Conservation (phyloP, 805 yeast species). For the Pichia cabralensis region DNA sequence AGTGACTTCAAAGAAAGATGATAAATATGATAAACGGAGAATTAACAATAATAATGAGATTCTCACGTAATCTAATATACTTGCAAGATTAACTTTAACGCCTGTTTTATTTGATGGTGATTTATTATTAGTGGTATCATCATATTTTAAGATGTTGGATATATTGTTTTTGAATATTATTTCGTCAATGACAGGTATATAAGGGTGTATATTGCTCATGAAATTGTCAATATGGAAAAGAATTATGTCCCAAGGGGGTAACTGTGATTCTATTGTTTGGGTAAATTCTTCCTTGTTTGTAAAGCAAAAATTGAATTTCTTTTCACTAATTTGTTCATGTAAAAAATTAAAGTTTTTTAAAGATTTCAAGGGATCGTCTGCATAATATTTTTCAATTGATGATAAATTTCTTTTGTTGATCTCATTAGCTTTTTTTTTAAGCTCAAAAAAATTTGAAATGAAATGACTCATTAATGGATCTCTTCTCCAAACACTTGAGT, state of each 20-base stretch:
- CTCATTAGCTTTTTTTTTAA: too few relatives aligned
- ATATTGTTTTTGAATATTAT: constrained; percentile 25
- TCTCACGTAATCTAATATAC: constrained; percentile 16
- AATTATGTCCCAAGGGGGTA: too few relatives aligned
- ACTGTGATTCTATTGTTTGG: too few relatives aligned
- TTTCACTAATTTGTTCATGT: neutral
- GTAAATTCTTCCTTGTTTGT: too few relatives aligned
- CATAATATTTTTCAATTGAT: too few relatives aligned
- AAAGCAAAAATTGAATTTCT: too few relatives aligned
- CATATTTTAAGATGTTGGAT: constrained; percentile 23
- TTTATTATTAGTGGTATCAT: constrained; percentile 1
- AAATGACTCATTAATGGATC: constrained; percentile 14
- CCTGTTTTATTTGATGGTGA: too few relatives aligned
- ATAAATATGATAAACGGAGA: constrained; percentile 21
- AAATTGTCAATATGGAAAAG: constrained; percentile 30
- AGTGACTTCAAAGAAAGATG: too few relatives aligned
- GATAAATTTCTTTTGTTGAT: constrained; percentile 3
- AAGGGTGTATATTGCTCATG: constrained; percentile 33
- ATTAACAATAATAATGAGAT: constrained; percentile 21
- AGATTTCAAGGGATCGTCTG: too few relatives aligned
- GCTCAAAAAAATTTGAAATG: constrained; percentile 4
- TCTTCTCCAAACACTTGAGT: constrained; percentile 9
- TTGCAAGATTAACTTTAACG: constrained; percentile 3
- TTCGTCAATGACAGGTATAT: constrained; percentile 39
- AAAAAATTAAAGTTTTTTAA: constrained; percentile 1